These are phyloP conservation scores for Colletotrichum gigasporum DNA, from an alignment of 2,329 filamentous ascomycete genomes.

Conservation along the genomic window DNA sequence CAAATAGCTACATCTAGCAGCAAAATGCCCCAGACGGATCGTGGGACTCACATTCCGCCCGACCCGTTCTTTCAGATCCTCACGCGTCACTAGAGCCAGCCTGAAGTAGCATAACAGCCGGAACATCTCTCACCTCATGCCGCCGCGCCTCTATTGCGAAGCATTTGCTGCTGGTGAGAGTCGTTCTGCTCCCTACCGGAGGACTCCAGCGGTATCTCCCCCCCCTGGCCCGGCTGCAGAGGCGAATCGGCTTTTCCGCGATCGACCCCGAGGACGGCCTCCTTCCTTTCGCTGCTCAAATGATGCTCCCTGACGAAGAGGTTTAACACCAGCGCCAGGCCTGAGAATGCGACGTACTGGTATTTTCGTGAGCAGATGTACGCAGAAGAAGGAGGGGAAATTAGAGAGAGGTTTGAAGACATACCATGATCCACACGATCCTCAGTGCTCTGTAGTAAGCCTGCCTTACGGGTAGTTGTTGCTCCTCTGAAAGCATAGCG, in stretches of 20 bases:
- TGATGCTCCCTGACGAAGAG: conserved; percentile 3
- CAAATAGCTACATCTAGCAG: no score
- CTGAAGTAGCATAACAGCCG: no score
- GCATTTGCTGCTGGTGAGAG: background rate
- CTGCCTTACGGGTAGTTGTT: conserved; percentile 35
- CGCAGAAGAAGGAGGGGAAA: no score
- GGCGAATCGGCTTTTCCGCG: background rate
- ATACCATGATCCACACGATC: conserved; percentile 42
- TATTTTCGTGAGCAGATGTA: no score
- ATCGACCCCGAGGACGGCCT: background rate
- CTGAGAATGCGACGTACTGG: conserved; percentile 11
- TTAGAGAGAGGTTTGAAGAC: background rate
- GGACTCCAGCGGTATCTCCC: conserved; percentile 5
- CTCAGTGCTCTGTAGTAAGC: conserved; percentile 38
- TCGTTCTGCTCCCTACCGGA: background rate
- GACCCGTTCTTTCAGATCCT: no score
- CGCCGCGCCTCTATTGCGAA: no score
- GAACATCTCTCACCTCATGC: no score
- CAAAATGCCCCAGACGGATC: no score
- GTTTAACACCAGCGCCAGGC: background rate
- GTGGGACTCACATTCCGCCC: no score
- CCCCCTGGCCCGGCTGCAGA: background rate
- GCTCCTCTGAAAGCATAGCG: background rate
- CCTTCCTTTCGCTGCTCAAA: conserved; percentile 6
- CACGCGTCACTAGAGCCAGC: no score